Base-by-base conservation (phyloP, 2,329 filamentous ascomycete genomes). In the Aureobasidium sp. region DNA sequence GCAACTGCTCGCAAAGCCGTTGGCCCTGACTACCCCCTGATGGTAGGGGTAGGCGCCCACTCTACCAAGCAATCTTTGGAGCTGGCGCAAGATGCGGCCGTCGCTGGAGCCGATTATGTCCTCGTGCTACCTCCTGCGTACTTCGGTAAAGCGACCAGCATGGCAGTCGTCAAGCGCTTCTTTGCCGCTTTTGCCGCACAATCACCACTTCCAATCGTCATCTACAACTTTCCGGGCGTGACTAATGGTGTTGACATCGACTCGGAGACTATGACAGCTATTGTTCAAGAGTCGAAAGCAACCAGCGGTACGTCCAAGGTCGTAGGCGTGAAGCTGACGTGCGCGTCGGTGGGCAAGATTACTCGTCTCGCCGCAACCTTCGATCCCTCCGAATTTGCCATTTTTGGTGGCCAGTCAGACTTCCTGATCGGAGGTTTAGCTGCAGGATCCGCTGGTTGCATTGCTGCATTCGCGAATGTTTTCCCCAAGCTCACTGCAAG, bases 141-240 rank as follows among this genome's bases (percentile, higher is more conserved):
- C 66, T 79, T 78, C 61, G 77, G 76, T 43, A 73, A 74, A 52
- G 73, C 73, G 6, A 78, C 76, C 9, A 77, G 75, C 0, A 69
- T 72, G 39, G 69, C 71, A 12, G 76, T 79, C 3, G 70, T 80
- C 5, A 69, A 72, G 64, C 69, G 66, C 5, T 80, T 79, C 64
- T 79, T 75, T 66, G 68, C 73, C 57, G 72, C 77, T 36, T 73
- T 88, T 3, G 87, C 87, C 1, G 77, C 81, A 53, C 79, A 79
- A 1, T 84, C 80, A n/a, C 81, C 82, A 0, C 71, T 89, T 1
- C 87, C 87, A 0, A 76, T 90, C 27, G 73, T 90, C 44, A 85
- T 90, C 63, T 89, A 89, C 78, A 89, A 89, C 73, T 88, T 85
- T 76, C 86, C 86, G 1, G 84, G 78, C 5, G 86, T 87, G 5